Base-by-base conservation (phyloP, 148 eudicot genomes). In the Rhododendron kiyosumense region DNA sequence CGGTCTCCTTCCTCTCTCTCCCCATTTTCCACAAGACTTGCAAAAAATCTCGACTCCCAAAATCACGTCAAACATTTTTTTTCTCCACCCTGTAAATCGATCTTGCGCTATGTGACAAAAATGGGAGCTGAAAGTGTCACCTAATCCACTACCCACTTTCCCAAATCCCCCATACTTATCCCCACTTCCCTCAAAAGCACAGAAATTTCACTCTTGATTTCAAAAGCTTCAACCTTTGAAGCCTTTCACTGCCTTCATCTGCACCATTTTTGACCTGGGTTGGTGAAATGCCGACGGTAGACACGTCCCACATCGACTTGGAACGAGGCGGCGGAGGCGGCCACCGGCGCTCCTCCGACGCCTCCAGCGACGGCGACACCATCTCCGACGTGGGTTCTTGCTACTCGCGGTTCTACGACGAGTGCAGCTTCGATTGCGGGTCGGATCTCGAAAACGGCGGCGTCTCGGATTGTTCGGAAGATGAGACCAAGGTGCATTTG, bases 381-480 rank as follows among this genome's bases (percentile, higher is more conserved):
- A 17, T 78, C 10, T 84, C 85, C 51, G 89, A 90, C 30, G 90
- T 83, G 48, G 90, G 88, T 71, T 87, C 91, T 26, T 90, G 90
- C 82, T 85, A 85, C 80, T 90, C 93, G 14, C 89, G 86, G 84
- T 88, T 88, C 74, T 88, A 61, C 79, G 87, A 89, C 54, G 88
- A 86, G 32, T 78, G 73, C 86, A 78, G 84, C 67, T 82, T 32
- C 71, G 36, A 67, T 22, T 7, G 48, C 7, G 78, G 28, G 14
- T 45, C 71, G 5, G 85, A 86, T 45, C 61, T 2, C 3, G 85
- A 83, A 24, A 65, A 36, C 43, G 52, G 45, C 34, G 89, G 77
- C 26, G 84, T 28, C 71, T 43, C 89, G 48, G 92, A 89, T 9
- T 82, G 52, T 38, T 85, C 85, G 48, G 91, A 85, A 77, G 74